Conservation (phyloP, 495 filamentous ascomycete genomes). For the Copromyces sp. region DNA sequence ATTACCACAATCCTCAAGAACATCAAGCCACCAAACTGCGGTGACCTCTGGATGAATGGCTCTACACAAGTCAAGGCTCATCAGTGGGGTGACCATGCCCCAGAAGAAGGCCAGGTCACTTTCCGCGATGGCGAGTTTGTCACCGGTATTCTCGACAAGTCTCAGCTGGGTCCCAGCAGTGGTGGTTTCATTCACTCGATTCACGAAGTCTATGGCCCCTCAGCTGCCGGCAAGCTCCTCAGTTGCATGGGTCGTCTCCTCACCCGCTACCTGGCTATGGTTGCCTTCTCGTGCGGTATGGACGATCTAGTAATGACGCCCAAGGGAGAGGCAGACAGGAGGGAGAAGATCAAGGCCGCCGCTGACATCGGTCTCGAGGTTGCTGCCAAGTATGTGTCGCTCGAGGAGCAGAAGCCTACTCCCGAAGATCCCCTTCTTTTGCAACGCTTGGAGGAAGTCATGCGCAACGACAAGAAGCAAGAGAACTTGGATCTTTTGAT, state of each 20-base stretch:
- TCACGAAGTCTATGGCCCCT: conserved; percentile 88
- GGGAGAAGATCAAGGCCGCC: conserved; percentile 58
- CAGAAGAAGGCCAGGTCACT: conserved; percentile 65
- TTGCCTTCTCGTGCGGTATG: conserved; percentile 93
- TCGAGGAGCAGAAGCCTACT: conserved; percentile 50
- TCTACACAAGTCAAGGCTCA: conserved; percentile 67
- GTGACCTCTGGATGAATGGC: conserved; percentile 68
- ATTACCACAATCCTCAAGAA: conserved; percentile 91
- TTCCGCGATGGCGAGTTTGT: conserved; percentile 82
- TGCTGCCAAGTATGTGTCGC: conserved; percentile 83
- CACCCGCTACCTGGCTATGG: conserved; percentile 83
- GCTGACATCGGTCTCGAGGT: conserved; percentile 69
- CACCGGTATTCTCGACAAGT: conserved; percentile 89
- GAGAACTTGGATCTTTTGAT: conserved; percentile 75
- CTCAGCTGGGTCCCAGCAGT: conserved; percentile 77
- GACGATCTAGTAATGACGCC: conserved; percentile 85
- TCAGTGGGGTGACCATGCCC: conserved; percentile 49
- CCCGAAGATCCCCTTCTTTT: conserved; percentile 59
- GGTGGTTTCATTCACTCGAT: conserved; percentile 87
- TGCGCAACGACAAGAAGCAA: conserved; percentile 85
- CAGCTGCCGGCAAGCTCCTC: conserved; percentile 71
- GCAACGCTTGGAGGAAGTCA: conserved; percentile 73
- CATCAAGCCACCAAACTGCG: conserved; percentile 62
- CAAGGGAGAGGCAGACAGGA: conserved; percentile 63
- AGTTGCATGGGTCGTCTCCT: conserved; percentile 82